Conservation (phyloP, 2,329 filamentous ascomycete genomes). For the Monosporascus cannonballus region DNA sequence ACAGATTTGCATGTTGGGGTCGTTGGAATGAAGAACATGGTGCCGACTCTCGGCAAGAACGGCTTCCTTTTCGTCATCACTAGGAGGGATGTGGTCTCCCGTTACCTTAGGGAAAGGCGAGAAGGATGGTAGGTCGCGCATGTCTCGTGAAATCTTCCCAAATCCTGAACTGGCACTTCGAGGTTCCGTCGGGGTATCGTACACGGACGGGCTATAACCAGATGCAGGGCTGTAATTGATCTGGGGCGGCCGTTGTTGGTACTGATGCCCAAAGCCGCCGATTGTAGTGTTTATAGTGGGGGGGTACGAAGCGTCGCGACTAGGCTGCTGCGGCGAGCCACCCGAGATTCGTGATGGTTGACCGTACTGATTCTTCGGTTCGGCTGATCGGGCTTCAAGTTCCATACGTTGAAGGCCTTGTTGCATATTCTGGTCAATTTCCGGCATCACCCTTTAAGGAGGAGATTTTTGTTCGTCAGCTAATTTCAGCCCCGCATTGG, state of each 20-base stretch:
- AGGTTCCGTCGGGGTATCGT: slow-evolving; percentile 37
- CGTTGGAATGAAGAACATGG: slow-evolving; percentile 84
- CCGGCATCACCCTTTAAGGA: slow-evolving; percentile 73
- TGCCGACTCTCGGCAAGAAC: slow-evolving; percentile 79
- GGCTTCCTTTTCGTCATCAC: slow-evolving; percentile 89
- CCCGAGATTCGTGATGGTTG: slow-evolving; percentile 19
- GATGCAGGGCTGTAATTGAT: slow-evolving; percentile 27
- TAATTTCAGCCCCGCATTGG: neutral
- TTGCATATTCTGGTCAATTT: slow-evolving; percentile 95
- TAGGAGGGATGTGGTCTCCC: slow-evolving; percentile 84
- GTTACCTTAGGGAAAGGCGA: slow-evolving; percentile 86
- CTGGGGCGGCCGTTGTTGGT: slow-evolving; percentile 23
- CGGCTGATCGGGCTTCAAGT: slow-evolving; percentile 60
- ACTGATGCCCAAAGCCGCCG: slow-evolving; percentile 22
- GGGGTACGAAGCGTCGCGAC: slow-evolving; percentile 38
- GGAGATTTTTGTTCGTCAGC: slow-evolving; percentile 4
- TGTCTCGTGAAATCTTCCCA: slow-evolving; percentile 34
- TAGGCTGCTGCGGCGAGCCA: slow-evolving; percentile 26
- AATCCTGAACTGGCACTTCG: slow-evolving; percentile 30
- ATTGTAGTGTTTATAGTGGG: slow-evolving; percentile 27
- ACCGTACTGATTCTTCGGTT: slow-evolving; percentile 26
- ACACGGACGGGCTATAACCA: slow-evolving; percentile 28
- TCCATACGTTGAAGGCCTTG: slow-evolving; percentile 89
- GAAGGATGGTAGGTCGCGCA: slow-evolving; percentile 64
- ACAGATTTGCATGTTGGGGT: slow-evolving; percentile 91